A percentile compares a stretch with the other conserved stretches of the same genome.
Evolutionary conservation across 805 yeast species (phyloP).

Genomic region (Tetrapisispora namnaoensis): DNA sequence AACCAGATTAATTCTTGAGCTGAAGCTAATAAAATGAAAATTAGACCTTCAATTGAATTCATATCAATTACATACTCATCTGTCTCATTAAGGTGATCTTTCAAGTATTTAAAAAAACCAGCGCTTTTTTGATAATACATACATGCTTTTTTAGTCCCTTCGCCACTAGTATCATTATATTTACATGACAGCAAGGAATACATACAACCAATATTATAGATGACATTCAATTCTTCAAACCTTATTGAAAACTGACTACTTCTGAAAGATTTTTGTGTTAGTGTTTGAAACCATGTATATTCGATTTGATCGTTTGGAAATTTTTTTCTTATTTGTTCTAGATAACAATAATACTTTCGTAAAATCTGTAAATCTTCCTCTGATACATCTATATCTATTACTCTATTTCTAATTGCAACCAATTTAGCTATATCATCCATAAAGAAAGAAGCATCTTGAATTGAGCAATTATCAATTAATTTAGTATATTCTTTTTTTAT

Average conservation of each 20-base stretch:
- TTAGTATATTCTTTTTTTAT: constrained; percentile 33
- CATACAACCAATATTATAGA: constrained; percentile 60
- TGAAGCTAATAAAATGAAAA: constrained; percentile 57
- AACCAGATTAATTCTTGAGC: constrained; percentile 86
- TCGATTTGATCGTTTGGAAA: constrained; percentile 54
- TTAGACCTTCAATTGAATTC: constrained; percentile 42
- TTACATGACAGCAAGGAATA: constrained; percentile 47
- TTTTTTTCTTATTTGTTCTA: constrained; percentile 39
- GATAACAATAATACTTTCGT: constrained; percentile 38
- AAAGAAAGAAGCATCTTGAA: constrained; percentile 36
- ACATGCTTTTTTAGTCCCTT: constrained; percentile 45
- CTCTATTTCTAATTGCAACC: constrained; percentile 35
- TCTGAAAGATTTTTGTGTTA: constrained; percentile 45
- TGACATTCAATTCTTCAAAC: constrained; percentile 52
- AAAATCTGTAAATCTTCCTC: constrained; percentile 31
- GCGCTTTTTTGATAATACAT: constrained; percentile 61
- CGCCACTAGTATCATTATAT: not conserved
- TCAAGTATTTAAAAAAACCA: constrained; percentile 44
- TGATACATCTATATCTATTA: constrained; percentile 30
- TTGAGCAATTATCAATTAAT: constrained; percentile 40
- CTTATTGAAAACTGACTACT: constrained; percentile 40
- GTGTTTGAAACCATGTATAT: constrained; percentile 66
- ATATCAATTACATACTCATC: constrained; percentile 30
- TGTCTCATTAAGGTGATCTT: constrained; percentile 10
- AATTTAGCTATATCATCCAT: constrained; percentile 35